Evolutionary conservation across 148 eudicot genomes (phyloP).

Genomic region (Gaultheria prostrata): DNA sequence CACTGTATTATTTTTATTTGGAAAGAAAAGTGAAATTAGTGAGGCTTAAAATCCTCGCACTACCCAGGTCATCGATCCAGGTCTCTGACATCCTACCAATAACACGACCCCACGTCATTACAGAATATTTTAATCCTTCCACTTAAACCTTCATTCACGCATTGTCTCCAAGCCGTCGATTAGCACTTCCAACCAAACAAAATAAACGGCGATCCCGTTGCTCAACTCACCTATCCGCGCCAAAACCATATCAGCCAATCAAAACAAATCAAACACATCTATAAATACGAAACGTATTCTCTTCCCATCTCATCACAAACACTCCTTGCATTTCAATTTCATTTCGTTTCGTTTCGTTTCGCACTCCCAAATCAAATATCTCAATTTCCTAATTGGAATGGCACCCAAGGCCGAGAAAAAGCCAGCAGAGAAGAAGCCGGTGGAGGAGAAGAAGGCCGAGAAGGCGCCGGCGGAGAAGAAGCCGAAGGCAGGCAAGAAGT

Average conservation of each 20-base stretch:
- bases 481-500: conserved; percentile 55
- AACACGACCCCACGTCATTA: not conserved
- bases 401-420: conserved; percentile 16
- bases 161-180: conserved; percentile 5
- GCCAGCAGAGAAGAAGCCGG: not conserved
- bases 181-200: not conserved
- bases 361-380: not conserved
- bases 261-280: not conserved
- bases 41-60: not conserved
- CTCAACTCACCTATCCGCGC: conserved; percentile 2
- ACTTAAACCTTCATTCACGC: not conserved
- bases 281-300: not conserved
- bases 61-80: conserved; percentile 10
- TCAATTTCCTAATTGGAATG: not conserved
- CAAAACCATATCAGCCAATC: not conserved
- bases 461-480: not conserved
- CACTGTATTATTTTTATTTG: no score
- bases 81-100: not conserved
- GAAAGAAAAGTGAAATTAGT: not conserved
- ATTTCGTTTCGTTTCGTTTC: not conserved
- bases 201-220: not conserved
- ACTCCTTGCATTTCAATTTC: not conserved
- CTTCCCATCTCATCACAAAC: not conserved
- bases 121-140: not conserved
- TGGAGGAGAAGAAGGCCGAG: conserved; percentile 6